Conservation (phyloP, 2,329 filamentous ascomycete genomes). For the Fusarium sp. region DNA sequence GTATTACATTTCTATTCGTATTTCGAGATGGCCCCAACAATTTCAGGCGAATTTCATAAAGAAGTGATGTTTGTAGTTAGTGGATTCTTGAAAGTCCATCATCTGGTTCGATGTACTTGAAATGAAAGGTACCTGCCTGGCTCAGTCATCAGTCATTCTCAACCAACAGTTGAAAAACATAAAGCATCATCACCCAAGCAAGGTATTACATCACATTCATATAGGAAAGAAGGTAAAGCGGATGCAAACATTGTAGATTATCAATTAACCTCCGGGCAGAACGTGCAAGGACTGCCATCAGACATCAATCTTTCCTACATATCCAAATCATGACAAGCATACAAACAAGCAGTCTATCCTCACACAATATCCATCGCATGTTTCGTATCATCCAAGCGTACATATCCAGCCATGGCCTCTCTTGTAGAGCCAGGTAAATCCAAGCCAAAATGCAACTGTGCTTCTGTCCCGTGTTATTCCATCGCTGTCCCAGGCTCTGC, state of each 20-base stretch:
- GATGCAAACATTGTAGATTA: constrained; percentile 19
- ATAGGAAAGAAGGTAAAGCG: background rate
- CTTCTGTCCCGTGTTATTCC: constrained; percentile 40
- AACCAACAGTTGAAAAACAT: too few relatives aligned
- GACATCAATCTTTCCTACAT: constrained; percentile 25
- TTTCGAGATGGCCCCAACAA: background rate
- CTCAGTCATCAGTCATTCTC: too few relatives aligned
- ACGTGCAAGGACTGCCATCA: constrained; percentile 16
- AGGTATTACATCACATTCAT: background rate
- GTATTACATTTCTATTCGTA: background rate
- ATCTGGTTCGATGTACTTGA: too few relatives aligned
- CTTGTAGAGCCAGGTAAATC: constrained; percentile 5
- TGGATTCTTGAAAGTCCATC: background rate
- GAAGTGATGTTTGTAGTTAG: background rate
- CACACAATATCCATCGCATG: constrained; percentile 23
- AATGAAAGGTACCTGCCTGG: too few relatives aligned
- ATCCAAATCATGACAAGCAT: constrained; percentile 10
- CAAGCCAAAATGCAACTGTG: constrained; percentile 22
- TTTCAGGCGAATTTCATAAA: background rate
- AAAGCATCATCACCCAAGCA: too few relatives aligned
- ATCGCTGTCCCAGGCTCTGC: constrained; percentile 30
- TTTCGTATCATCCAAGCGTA: constrained; percentile 19
- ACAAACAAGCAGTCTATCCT: constrained; percentile 35
- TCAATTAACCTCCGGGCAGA: constrained; percentile 35
- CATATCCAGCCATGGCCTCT: constrained; percentile 25